Evolutionary conservation across 2,329 filamentous ascomycete genomes (phyloP).

Genomic region (Colletotrichum zoysiae): DNA sequence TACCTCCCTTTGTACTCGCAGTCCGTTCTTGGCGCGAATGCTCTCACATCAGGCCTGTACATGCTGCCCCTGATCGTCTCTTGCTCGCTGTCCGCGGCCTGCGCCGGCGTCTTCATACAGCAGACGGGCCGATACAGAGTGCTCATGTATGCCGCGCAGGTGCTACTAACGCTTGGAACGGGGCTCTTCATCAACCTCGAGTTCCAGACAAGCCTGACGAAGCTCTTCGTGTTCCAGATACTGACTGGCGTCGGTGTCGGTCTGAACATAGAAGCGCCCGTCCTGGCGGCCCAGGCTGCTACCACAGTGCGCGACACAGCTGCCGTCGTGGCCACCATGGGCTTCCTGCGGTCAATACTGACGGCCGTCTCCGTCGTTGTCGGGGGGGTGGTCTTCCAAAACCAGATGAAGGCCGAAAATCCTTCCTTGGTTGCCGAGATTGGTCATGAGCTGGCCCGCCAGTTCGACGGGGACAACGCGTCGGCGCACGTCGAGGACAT

Average conservation of each 20-base stretch:
- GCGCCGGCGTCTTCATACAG: constrained; percentile 57
- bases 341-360: constrained; percentile 76
- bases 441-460: constrained; percentile 60
- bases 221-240: constrained; percentile 72
- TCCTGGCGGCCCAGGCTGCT: constrained; percentile 76
- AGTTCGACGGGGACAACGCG: constrained; percentile 69
- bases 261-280: constrained; percentile 76
- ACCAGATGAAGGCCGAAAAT: constrained; percentile 73
- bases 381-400: constrained; percentile 83
- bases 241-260: constrained; percentile 74
- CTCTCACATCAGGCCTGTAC: constrained; percentile 51
- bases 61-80: constrained; percentile 49
- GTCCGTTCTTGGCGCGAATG: constrained; percentile 50
- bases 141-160: constrained; percentile 69
- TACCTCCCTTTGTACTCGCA: constrained; percentile 64
- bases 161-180: constrained; percentile 72
- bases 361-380: constrained; percentile 77
- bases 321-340: constrained; percentile 72
- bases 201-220: constrained; percentile 65
- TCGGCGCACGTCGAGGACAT: constrained; percentile 11
- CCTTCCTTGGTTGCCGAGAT: constrained; percentile 61
- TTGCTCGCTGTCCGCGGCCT: constrained; percentile 43
- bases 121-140: constrained; percentile 75
- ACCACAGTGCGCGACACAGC: too few species aligned
- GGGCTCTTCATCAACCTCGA: constrained; percentile 74